A percentile compares a stretch with the other conserved stretches of the same genome.
These are phyloP conservation scores for Meira miltonrushii DNA, from an alignment of 1,284 basidiomycete species.

Conservation along the genomic window DNA sequence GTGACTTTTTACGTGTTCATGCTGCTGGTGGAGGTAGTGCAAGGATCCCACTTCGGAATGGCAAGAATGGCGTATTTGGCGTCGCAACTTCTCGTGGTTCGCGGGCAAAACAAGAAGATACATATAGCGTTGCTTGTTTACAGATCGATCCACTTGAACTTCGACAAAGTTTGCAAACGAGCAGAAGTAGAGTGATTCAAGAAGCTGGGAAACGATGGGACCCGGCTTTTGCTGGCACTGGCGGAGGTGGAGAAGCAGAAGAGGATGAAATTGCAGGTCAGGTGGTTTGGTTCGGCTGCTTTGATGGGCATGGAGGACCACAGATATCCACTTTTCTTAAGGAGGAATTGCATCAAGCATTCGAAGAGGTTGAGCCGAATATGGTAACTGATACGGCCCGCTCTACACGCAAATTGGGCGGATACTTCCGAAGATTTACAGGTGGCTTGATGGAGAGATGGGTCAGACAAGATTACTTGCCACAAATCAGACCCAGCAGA, in stretches of 20 bases:
- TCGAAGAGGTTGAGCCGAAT: slow-evolving; percentile 34
- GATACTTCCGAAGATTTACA: slow-evolving; percentile 45
- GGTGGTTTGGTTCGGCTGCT: slow-evolving; percentile 50
- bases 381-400: slow-evolving; percentile 48
- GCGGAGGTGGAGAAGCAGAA: slow-evolving; percentile 27
- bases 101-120: slow-evolving; percentile 45
- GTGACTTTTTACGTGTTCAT: slow-evolving; percentile 1
- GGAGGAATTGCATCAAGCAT: slow-evolving; percentile 37
- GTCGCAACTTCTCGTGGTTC: slow-evolving; percentile 36
- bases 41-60: slow-evolving; percentile 11
- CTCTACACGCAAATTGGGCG: slow-evolving; percentile 44
- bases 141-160: slow-evolving; percentile 34
- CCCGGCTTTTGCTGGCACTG: slow-evolving; percentile 24
- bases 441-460: slow-evolving; percentile 43
- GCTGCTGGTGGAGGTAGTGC: slow-evolving; percentile 1
- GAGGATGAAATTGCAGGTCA: slow-evolving; percentile 43
- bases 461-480: slow-evolving; percentile 36
- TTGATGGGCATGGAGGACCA: slow-evolving; percentile 47
- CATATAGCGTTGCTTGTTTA: slow-evolving; percentile 41
- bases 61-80: slow-evolving; percentile 22
- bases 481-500: slow-evolving; percentile 28
- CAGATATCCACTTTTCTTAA: slow-evolving; percentile 38
- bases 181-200: slow-evolving; percentile 13
- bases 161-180: slow-evolving; percentile 22
- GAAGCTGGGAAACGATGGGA: slow-evolving; percentile 20